Conservation (phyloP, 257 asterid genomes). For the Penstemon newberryi region DNA sequence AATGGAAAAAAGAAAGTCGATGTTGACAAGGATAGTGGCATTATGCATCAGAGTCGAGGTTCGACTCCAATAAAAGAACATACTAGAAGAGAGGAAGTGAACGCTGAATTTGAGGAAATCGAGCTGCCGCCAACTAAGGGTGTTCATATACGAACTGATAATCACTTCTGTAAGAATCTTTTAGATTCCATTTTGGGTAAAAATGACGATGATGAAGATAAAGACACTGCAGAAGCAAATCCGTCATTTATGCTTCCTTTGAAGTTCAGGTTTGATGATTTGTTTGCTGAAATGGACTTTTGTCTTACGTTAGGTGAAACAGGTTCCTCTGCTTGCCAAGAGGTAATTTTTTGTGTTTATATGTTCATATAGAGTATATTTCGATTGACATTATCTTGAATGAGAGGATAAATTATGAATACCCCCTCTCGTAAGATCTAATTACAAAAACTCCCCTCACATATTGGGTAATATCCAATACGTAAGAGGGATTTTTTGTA, state of each 20-base stretch:
- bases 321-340: neutral
- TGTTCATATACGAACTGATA: neutral
- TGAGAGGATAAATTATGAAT: too few species aligned
- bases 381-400: neutral
- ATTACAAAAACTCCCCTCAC: too few species aligned
- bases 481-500: too few species aligned
- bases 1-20: neutral
- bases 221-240: conserved; percentile 12
- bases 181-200: conserved; percentile 12
- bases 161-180: neutral
- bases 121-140: neutral
- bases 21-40: neutral
- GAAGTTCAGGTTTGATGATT: conserved; percentile 31
- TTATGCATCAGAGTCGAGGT: neutral
- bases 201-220: neutral
- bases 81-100: neutral
- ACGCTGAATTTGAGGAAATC: neutral
- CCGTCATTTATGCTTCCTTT: conserved; percentile 18
- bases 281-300: conserved; percentile 24
- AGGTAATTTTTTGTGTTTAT: conserved; percentile 7
- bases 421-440: too few species aligned
- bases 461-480: too few species aligned
- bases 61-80: neutral
- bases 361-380: neutral
- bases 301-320: neutral